A percentile compares a stretch with the other conserved stretches of the same genome.
phyloP scores from a whole-genome alignment of 2,329 filamentous ascomycete genomes.

The Phialophora chinensis region DNA sequence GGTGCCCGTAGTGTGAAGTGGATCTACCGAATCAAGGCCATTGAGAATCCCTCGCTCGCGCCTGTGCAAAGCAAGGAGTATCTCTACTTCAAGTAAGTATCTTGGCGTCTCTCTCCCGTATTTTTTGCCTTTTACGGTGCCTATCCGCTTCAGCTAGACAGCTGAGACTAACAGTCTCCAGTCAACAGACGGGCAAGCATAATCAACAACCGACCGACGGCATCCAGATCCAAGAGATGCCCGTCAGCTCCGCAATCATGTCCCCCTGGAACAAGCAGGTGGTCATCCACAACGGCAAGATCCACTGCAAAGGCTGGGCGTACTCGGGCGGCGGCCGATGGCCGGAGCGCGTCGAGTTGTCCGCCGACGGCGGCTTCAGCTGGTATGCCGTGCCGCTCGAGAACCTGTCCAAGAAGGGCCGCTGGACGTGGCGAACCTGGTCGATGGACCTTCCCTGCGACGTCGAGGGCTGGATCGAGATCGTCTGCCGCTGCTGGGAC shows the following conservation, averaged over 20 bases:
- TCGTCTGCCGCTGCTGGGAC: conserved; percentile 66
- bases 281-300: conserved; percentile 64
- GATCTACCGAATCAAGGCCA: conserved; percentile 65
- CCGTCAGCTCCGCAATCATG: conserved; percentile 71
- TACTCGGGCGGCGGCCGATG: conserved; percentile 65
- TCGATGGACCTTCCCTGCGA: conserved; percentile 67
- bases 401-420: conserved; percentile 67
- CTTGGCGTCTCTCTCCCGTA: neutral
- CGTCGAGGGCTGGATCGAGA: conserved; percentile 66
- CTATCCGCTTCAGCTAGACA: no score
- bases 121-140: no score
- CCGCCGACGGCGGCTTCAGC: conserved; percentile 65
- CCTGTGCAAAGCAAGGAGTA: conserved; percentile 71
- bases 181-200: conserved; percentile 70
- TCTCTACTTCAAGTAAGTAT: conserved; percentile 64
- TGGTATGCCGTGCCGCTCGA: conserved; percentile 69
- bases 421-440: conserved; percentile 70
- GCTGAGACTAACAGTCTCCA: neutral
- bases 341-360: conserved; percentile 69
- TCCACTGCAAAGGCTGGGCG: conserved; percentile 66
- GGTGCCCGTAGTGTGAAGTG: conserved; percentile 68
- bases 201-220: conserved; percentile 65
- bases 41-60: conserved; percentile 60
- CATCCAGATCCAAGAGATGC: conserved; percentile 74
- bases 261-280: conserved; percentile 64